phyloP scores from a whole-genome alignment of 1,284 basidiomycete genomes.

The Chalciporus sp. region DNA sequence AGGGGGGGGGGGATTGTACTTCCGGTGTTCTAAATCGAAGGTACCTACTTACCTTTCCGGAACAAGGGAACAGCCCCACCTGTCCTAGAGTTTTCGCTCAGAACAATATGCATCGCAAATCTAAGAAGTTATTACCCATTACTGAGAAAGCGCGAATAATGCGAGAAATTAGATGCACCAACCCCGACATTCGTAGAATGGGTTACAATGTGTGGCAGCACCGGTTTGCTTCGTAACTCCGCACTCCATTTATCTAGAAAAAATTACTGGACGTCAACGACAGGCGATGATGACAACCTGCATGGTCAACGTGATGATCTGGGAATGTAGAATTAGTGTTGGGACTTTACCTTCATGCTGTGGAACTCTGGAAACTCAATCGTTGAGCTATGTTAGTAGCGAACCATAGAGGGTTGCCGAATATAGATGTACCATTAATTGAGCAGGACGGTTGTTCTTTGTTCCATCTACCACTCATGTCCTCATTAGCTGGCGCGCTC shows the following conservation, averaged over 20 bases:
- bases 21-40: constrained; percentile 12
- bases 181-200: neutral
- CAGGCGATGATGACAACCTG: too few species aligned
- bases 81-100: neutral
- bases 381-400: neutral
- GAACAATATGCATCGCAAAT: constrained; percentile 6
- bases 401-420: constrained; percentile 5
- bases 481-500: constrained; percentile 45
- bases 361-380: neutral
- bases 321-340: too few species aligned
- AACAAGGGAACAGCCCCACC: constrained; percentile 26
- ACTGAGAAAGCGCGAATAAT: neutral
- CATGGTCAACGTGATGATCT: too few species aligned
- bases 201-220: too few species aligned
- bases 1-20: neutral
- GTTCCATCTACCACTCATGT: constrained; percentile 31
- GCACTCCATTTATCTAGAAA: too few species aligned
- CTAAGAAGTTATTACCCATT: neutral
- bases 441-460: neutral
- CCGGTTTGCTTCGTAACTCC: too few species aligned
- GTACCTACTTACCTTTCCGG: constrained; percentile 18
- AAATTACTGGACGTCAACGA: too few species aligned
- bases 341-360: too few species aligned
- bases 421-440: constrained; percentile 14
- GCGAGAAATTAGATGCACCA: neutral